Evolutionary conservation across 139 green algal genomes (phyloP).

Genomic region (Eudorina sp.): DNA sequence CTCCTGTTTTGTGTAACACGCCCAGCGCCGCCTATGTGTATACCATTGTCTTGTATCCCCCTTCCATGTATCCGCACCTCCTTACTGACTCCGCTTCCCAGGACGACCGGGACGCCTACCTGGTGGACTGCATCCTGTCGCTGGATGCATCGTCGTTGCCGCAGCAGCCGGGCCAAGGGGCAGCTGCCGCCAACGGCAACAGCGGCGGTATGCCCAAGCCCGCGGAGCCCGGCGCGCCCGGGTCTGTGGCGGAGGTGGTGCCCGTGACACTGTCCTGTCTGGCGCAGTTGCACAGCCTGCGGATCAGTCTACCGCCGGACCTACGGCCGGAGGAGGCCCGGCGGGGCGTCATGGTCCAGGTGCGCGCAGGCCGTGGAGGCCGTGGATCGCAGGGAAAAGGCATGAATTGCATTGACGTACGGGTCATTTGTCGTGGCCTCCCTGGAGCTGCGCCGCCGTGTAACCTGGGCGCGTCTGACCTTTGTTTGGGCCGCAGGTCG

Average conservation of each 20-base stretch:
- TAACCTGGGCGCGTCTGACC: too few species aligned
- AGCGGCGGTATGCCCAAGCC: not conserved
- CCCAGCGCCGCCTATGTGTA: too few species aligned
- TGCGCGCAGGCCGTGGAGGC: too few species aligned
- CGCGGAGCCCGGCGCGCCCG: not conserved
- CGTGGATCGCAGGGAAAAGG: too few species aligned
- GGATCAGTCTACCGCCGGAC: conserved; percentile 87
- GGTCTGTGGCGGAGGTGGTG: conserved; percentile 80
- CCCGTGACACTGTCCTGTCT: conserved; percentile 83
- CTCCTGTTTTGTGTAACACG: too few species aligned
- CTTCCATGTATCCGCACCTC: too few species aligned
- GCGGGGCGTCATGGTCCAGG: conserved; percentile 67
- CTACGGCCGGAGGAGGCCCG: conserved; percentile 74
- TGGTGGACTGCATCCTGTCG: conserved; percentile 29
- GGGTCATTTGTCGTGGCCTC: too few species aligned
- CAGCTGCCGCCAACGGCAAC: not conserved
- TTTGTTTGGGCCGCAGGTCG: too few species aligned
- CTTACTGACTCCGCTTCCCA: not conserved
- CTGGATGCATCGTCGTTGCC: conserved; percentile 29
- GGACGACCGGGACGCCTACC: conserved; percentile 37
- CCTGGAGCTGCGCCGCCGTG: too few species aligned
- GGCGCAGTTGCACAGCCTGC: conserved; percentile 73
- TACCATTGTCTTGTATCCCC: too few species aligned
- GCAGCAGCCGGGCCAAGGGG: not conserved
- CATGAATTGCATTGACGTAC: too few species aligned